These are phyloP conservation scores for Falciphora oryzae DNA, from an alignment of 2,329 filamentous ascomycete species.

Conservation along the genomic window DNA sequence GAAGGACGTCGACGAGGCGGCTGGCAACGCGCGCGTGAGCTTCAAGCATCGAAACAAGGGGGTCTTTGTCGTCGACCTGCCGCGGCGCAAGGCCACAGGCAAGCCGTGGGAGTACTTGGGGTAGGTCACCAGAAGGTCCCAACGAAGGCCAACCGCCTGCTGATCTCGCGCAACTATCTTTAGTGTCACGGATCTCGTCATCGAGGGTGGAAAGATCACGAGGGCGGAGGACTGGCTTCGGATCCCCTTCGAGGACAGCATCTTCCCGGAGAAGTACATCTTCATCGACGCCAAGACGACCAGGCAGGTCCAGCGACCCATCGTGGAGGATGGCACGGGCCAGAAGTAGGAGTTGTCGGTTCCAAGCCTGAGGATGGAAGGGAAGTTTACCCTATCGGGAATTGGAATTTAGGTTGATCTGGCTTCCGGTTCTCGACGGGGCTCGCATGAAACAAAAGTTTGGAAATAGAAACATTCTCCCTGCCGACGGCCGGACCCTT, in stretches of 20 bases:
- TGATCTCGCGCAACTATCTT: not conserved
- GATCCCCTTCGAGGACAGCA: conserved; percentile 10
- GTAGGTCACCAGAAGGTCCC: not conserved
- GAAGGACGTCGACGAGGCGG: conserved; percentile 7
- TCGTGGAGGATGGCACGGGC: not conserved
- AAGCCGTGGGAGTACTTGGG: conserved; percentile 10
- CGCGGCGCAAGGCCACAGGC: conserved; percentile 10
- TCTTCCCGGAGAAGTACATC: not conserved
- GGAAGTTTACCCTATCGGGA: not conserved
- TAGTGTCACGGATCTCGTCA: conserved; percentile 7
- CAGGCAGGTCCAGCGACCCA: not conserved
- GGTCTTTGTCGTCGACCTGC: conserved; percentile 10
- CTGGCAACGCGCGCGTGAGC: conserved; percentile 3
- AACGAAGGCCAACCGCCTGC: too few species aligned
- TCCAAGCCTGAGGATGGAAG: too few species aligned
- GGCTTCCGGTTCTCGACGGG: not conserved
- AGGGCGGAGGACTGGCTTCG: conserved; percentile 10
- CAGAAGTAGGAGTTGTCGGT: not conserved
- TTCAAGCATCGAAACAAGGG: conserved; percentile 10
- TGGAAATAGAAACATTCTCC: not conserved
- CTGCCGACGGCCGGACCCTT: not conserved
- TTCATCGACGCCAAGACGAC: not conserved
- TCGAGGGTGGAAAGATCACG: conserved; percentile 7
- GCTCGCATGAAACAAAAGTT: not conserved
- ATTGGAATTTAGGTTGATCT: not conserved